phyloP scores from a whole-genome alignment of 768 basidiomycete species.

The Cystofilobasidium macerans region DNA sequence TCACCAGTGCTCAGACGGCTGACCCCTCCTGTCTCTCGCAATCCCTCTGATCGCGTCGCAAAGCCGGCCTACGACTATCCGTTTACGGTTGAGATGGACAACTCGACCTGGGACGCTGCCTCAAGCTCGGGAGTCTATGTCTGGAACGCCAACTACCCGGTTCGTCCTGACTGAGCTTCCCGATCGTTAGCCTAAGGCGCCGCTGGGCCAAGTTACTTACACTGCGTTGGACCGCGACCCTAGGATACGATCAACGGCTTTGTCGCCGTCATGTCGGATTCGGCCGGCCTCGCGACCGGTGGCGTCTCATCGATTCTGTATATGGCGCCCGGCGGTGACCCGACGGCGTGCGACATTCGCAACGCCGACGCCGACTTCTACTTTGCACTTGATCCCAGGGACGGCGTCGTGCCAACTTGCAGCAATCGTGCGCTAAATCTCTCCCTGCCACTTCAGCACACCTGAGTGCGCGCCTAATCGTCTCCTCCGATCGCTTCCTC shows the following conservation, averaged over 20 bases:
- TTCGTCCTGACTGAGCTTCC: too few species aligned
- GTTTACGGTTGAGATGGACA: constrained; percentile 2
- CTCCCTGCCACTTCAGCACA: not conserved
- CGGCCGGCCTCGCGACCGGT: constrained; percentile 21
- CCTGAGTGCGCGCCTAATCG: not conserved
- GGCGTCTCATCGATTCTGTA: constrained; percentile 24
- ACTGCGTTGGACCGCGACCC: too few species aligned
- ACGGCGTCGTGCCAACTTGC: constrained; percentile 2
- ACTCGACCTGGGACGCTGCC: constrained; percentile 6
- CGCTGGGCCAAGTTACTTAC: too few species aligned
- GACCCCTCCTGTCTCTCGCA: not conserved
- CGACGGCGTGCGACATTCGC: not conserved
- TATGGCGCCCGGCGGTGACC: not conserved
- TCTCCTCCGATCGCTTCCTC: not conserved
- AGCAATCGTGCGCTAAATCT: not conserved
- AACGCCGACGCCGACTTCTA: not conserved
- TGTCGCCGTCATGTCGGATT: constrained; percentile 23
- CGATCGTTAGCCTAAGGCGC: too few species aligned
- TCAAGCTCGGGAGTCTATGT: not conserved
- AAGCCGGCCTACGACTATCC: constrained; percentile 23
- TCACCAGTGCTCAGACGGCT: not conserved
- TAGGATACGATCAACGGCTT: constrained; percentile 5
- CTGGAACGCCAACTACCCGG: constrained; percentile 21
- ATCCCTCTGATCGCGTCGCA: not conserved
- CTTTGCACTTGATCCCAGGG: constrained; percentile 15